phyloP scores from a whole-genome alignment of 306 rosid species.

The Malus asiatica region DNA sequence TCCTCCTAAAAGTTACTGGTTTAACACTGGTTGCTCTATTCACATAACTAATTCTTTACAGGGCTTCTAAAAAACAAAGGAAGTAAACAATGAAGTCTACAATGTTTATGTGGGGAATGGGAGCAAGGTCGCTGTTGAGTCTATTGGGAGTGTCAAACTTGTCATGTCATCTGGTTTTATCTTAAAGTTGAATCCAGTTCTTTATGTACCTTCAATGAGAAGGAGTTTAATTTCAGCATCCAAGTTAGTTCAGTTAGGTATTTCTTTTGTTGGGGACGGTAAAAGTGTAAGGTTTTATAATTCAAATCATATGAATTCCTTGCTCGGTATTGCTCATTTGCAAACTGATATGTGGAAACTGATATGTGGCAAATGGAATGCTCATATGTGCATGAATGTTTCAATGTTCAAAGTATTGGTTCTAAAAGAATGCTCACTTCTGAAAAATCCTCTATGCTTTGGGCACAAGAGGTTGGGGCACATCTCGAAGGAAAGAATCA shows the following conservation, averaged over 20 bases:
- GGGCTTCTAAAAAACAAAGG: neutral
- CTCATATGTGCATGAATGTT: neutral
- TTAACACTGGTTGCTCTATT: too few relatives aligned
- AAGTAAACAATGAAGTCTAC: neutral
- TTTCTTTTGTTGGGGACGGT: neutral
- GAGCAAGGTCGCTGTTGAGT: neutral
- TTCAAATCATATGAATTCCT: too few relatives aligned
- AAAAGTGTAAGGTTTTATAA: too few relatives aligned
- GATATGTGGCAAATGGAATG: neutral
- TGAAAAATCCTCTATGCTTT: neutral
- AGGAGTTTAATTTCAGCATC: neutral
- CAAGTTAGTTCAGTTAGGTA: neutral
- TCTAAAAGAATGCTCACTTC: neutral
- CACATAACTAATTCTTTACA: neutral
- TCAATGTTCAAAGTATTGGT: neutral
- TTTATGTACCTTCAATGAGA: neutral
- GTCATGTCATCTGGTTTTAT: neutral
- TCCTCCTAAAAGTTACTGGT: neutral
- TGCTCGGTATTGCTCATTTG: neutral
- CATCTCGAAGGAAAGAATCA: too few relatives aligned
- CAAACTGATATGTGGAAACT: neutral
- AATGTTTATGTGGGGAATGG: neutral
- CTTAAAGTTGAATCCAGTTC: too few relatives aligned
- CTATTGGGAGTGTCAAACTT: neutral
- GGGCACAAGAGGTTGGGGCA: too few relatives aligned